Base-by-base conservation (phyloP, 2,329 filamentous ascomycete species). In the Ascochyta pisi region DNA sequence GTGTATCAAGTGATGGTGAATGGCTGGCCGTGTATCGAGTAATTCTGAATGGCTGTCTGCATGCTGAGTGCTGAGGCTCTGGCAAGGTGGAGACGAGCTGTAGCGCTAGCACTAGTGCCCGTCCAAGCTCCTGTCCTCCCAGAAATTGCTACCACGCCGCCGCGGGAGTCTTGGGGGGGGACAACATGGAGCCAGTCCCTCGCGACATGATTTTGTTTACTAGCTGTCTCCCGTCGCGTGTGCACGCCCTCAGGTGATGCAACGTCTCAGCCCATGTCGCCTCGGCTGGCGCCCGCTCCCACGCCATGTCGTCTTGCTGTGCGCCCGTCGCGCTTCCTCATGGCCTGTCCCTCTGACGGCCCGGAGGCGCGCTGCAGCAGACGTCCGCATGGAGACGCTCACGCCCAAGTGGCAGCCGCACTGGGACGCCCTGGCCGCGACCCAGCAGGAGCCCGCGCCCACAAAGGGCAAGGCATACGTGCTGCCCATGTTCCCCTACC, bases 401-500 rank as follows among this genome's bases (percentile, higher is more conserved):
- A 69, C 66, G 8, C 53, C 57, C 26, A 86, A 85, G 78, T 86
- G 84, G 84, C 82, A 82, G 64, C 65, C 70, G 45, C 77, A 71
- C 76, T 85, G 83, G 82, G 71, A 67, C 43, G 47, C 47, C 33
- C 46, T 64, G 38, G 51, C 46, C 13, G 42, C 61, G 6, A 38
- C 48, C 38, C 60, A 59, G 47, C 39, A 60, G 33, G 37, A 61
- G 15, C 41, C 61, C 23, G 60, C 50, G 19, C 50, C 58, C 8
- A 48, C 46, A 22, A 35, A 58, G 74, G 76, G 62, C 73, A 82
- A 79, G 57, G 78, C 77, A 26, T 96, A 94, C 73, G 86, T 96
- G 59, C 81, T 96, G 50, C 89, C 92, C 62, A 96, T 96, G 92
- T 96, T 96, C 71, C 92, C 92, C 0, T 96, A 96, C 73, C 92